A percentile compares a stretch with the other conserved stretches of the same genome.
phyloP scores from a whole-genome alignment of 2,329 filamentous ascomycete species.

The Ophiosphaerella herpotricha region DNA sequence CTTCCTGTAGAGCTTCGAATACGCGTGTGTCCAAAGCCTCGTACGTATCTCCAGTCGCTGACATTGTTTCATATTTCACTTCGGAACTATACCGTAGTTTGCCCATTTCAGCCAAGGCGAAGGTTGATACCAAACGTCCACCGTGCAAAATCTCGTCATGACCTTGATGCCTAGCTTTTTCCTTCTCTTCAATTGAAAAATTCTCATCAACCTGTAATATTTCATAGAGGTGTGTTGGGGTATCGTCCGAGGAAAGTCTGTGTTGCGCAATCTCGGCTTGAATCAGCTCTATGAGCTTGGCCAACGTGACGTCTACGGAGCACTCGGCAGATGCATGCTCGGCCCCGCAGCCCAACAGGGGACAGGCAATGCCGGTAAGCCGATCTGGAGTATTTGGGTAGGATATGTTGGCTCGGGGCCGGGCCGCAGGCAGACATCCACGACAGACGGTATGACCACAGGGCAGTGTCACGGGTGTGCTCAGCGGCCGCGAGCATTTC shows the following conservation, averaged over 20 bases:
- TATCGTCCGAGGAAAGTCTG: slow-evolving; percentile 36
- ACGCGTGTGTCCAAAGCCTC: slow-evolving; percentile 54
- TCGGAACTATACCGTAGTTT: slow-evolving; percentile 62
- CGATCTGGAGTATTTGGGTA: slow-evolving; percentile 74
- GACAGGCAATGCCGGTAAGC: slow-evolving; percentile 73
- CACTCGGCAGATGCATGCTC: slow-evolving; percentile 81
- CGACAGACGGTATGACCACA: slow-evolving; percentile 82
- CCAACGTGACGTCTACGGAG: slow-evolving; percentile 74
- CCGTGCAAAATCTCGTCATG: slow-evolving; percentile 56
- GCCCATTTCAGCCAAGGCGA: slow-evolving; percentile 66
- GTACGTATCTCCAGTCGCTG: slow-evolving; percentile 44
- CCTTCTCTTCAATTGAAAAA: slow-evolving; percentile 46
- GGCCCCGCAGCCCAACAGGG: slow-evolving; percentile 66
- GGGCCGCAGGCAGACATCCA: slow-evolving; percentile 70
- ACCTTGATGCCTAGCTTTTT: slow-evolving; percentile 14
- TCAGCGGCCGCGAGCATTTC: slow-evolving; percentile 70
- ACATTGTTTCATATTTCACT: slow-evolving; percentile 54
- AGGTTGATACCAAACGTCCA: slow-evolving; percentile 68
- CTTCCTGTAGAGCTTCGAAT: slow-evolving; percentile 64
- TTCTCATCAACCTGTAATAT: slow-evolving; percentile 42
- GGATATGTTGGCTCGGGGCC: slow-evolving; percentile 70
- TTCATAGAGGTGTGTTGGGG: slow-evolving; percentile 50
- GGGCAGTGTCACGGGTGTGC: slow-evolving; percentile 73
- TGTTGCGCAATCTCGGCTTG: slow-evolving; percentile 57
- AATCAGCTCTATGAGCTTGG: slow-evolving; percentile 65